Conservation (phyloP, 306 rosid species). For the Prunus davidiana region DNA sequence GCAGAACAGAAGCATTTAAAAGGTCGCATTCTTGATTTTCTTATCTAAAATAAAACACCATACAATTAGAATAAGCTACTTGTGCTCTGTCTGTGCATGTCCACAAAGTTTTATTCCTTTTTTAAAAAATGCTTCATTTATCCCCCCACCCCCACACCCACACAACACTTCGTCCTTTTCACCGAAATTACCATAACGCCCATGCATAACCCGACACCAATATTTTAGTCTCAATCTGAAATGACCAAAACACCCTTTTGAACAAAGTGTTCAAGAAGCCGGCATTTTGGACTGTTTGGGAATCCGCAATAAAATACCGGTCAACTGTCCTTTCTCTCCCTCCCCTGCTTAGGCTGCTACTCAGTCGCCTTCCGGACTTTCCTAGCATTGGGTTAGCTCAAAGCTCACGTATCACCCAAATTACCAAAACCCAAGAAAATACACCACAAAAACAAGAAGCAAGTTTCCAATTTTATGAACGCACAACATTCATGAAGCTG, state of each 20-base stretch:
- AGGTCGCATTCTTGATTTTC: neutral
- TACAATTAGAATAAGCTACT: constrained; percentile 27
- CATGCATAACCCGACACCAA: neutral
- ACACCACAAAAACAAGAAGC: constrained; percentile 15
- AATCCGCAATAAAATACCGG: constrained; percentile 50
- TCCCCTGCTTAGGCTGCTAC: constrained; percentile 6
- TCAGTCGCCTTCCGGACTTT: constrained; percentile 21
- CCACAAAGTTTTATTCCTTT: constrained; percentile 30
- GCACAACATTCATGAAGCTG: constrained; percentile 30
- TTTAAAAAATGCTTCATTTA: neutral
- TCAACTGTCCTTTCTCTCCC: constrained; percentile 57
- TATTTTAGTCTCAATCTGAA: neutral
- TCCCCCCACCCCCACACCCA: too few relatives aligned
- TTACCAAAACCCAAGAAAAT: neutral
- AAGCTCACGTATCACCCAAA: neutral
- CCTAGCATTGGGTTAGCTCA: constrained; percentile 30
- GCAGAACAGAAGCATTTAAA: neutral
- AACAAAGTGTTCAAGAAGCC: constrained; percentile 24
- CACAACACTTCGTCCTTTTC: neutral
- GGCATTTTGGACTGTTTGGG: constrained; percentile 45
- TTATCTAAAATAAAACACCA: constrained; percentile 18
- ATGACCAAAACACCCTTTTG: constrained; percentile 29
- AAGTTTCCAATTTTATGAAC: constrained; percentile 29
- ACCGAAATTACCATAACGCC: neutral
- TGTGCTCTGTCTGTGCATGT: constrained; percentile 14